Conservation (phyloP, 345 rosid genomes). For the Sonneratia alba region DNA sequence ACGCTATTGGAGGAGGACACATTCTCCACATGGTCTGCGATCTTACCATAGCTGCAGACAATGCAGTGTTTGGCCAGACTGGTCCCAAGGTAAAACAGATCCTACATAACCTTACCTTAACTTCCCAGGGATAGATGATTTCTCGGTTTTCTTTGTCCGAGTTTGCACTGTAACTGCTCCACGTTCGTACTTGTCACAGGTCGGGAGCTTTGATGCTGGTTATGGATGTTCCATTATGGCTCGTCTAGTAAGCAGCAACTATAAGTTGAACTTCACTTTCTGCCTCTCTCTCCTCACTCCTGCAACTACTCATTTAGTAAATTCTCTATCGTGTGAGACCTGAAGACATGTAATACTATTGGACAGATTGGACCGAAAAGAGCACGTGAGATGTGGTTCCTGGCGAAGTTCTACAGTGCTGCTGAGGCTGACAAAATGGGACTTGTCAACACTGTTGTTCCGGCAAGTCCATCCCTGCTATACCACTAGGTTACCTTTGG, state of each 20-base stretch:
- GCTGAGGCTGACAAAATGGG: slow-evolving; percentile 94
- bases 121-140: not conserved
- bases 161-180: not conserved
- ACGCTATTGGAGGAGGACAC: slow-evolving; percentile 96
- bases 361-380: slow-evolving; percentile 81
- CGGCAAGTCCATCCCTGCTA: slow-evolving; percentile 33
- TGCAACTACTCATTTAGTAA: not conserved
- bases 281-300: not conserved
- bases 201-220: slow-evolving; percentile 98
- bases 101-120: not conserved
- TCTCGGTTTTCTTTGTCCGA: not conserved
- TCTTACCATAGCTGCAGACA: slow-evolving; percentile 87
- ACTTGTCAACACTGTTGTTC: slow-evolving; percentile 77
- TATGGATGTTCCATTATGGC: slow-evolving; percentile 96
- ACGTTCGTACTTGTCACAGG: slow-evolving; percentile 28
- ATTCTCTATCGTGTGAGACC: not conserved
- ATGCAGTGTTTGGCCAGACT: slow-evolving; percentile 87
- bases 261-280: not conserved
- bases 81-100: slow-evolving; percentile 68
- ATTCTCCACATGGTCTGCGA: slow-evolving; percentile 92
- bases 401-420: slow-evolving; percentile 80
- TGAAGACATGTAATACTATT: slow-evolving; percentile 4
- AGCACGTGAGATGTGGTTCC: slow-evolving; percentile 95
- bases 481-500: not conserved
- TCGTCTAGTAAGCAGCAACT: slow-evolving; percentile 60